These are phyloP conservation scores for Trichoderma cornu-damae DNA, from an alignment of 2,329 filamentous ascomycete species.

Conservation along the genomic window DNA sequence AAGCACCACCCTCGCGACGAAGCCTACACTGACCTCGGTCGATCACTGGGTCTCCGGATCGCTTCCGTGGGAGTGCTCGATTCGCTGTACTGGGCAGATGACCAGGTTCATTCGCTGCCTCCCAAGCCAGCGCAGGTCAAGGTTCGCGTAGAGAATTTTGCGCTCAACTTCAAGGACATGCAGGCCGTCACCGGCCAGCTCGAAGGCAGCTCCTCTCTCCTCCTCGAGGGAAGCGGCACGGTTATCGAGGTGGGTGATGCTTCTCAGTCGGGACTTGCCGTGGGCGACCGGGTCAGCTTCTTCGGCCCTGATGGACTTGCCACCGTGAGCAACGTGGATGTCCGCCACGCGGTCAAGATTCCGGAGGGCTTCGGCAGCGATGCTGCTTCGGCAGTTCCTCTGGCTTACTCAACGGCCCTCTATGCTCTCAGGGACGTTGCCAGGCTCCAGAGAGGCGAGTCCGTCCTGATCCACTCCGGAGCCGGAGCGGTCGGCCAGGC, in stretches of 20 bases:
- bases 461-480: slow-evolving; percentile 25
- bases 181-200: slow-evolving; percentile 8
- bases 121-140: slow-evolving; percentile 5
- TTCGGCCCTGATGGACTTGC: slow-evolving; percentile 13
- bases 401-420: slow-evolving; percentile 14
- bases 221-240: slow-evolving; percentile 12
- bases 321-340: slow-evolving; percentile 12
- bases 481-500: slow-evolving; percentile 23
- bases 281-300: slow-evolving; percentile 15
- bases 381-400: not conserved
- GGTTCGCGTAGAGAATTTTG: slow-evolving; percentile 2
- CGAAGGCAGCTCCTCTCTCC: not conserved
- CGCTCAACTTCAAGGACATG: slow-evolving; percentile 17
- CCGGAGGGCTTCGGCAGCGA: not conserved
- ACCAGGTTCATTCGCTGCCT: not conserved
- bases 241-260: slow-evolving; percentile 4
- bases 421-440: slow-evolving; percentile 26
- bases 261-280: not conserved
- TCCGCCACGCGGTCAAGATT: not conserved
- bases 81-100: slow-evolving; percentile 15
- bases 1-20: slow-evolving; percentile 13
- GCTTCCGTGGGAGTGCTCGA: slow-evolving; percentile 5
- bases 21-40: not conserved
- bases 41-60: slow-evolving; percentile 7
- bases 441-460: slow-evolving; percentile 23